Evolutionary conservation across 2,329 filamentous ascomycete genomes (phyloP).

Genomic region (Aurifilum marmelostoma): DNA sequence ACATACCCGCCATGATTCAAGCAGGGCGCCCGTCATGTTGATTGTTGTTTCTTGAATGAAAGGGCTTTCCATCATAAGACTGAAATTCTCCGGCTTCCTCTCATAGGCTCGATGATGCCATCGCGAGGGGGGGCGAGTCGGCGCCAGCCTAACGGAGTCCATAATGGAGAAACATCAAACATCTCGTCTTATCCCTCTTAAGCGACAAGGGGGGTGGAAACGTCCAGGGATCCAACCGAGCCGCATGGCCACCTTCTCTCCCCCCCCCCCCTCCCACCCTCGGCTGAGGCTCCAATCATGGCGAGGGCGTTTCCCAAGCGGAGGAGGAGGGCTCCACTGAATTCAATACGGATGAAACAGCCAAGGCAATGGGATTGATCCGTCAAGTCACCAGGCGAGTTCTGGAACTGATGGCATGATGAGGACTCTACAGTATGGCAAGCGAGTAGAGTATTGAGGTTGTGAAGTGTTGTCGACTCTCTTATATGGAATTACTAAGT

Average conservation of each 20-base stretch:
- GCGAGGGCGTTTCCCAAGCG: conserved; percentile 6
- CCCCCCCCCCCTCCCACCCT: too few relatives aligned
- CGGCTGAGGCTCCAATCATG: conserved; percentile 23
- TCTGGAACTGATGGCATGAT: not conserved
- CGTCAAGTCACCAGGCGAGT: conserved; percentile 11
- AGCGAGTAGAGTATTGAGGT: not conserved
- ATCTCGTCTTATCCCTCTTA: not conserved
- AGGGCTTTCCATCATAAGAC: conserved; percentile 4
- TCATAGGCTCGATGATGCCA: conserved; percentile 21
- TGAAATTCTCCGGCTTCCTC: conserved; percentile 10
- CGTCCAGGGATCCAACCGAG: conserved; percentile 19
- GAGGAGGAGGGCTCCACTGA: conserved; percentile 9
- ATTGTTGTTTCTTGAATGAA: conserved; percentile 18
- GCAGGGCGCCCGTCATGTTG: not conserved
- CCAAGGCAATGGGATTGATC: conserved; percentile 26
- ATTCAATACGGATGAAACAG: conserved; percentile 28
- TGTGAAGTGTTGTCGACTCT: not conserved
- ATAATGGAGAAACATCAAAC: conserved; percentile 28
- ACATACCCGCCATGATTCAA: not conserved
- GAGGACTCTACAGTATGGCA: not conserved
- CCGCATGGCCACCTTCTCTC: conserved; percentile 12
- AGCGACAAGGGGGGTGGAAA: conserved; percentile 22
- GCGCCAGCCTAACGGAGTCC: conserved; percentile 17
- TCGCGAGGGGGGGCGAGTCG: conserved; percentile 15
- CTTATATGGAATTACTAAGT: not conserved